Evolutionary conservation across 495 filamentous ascomycete genomes (phyloP).

Genomic region (Aspergillus haitiensis): DNA sequence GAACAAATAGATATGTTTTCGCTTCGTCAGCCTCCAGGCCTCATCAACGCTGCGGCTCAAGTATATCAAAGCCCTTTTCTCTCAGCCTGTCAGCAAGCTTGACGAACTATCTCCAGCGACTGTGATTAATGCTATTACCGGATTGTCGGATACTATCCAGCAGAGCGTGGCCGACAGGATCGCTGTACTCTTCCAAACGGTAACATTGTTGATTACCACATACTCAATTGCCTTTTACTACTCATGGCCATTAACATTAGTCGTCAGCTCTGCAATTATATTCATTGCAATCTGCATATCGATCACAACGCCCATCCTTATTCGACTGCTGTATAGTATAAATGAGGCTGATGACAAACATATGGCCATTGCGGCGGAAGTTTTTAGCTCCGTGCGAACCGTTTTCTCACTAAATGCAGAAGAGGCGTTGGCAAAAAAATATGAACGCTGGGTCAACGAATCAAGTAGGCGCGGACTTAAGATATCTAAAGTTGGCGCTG

Average conservation of each 20-base stretch:
- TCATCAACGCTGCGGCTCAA: constrained; percentile 33
- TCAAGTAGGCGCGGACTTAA: constrained; percentile 53
- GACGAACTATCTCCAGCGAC: constrained; percentile 35
- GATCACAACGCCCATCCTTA: constrained; percentile 43
- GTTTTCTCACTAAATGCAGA: constrained; percentile 56
- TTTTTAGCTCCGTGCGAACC: constrained; percentile 50
- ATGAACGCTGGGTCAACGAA: constrained; percentile 55
- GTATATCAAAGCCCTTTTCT: constrained; percentile 36
- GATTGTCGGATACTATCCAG: constrained; percentile 62
- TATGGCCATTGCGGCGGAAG: constrained; percentile 48
- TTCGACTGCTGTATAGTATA: constrained; percentile 35
- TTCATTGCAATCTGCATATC: constrained; percentile 35
- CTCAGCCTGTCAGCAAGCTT: constrained; percentile 33
- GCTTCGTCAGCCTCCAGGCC: constrained; percentile 44
- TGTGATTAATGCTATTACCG: constrained; percentile 59
- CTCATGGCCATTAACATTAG: constrained; percentile 49
- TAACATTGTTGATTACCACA: constrained; percentile 53
- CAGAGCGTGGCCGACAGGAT: constrained; percentile 63
- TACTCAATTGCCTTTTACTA: constrained; percentile 53
- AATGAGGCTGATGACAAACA: constrained; percentile 33
- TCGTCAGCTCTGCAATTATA: constrained; percentile 42
- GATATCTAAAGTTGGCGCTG: constrained; percentile 27
- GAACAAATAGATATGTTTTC: constrained; percentile 49
- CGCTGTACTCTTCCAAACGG: constrained; percentile 48
- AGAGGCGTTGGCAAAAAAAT: constrained; percentile 36